These are phyloP conservation scores for Mortierella polycephala DNA, from an alignment of 371 early-diverging fungal species.

Conservation along the genomic window DNA sequence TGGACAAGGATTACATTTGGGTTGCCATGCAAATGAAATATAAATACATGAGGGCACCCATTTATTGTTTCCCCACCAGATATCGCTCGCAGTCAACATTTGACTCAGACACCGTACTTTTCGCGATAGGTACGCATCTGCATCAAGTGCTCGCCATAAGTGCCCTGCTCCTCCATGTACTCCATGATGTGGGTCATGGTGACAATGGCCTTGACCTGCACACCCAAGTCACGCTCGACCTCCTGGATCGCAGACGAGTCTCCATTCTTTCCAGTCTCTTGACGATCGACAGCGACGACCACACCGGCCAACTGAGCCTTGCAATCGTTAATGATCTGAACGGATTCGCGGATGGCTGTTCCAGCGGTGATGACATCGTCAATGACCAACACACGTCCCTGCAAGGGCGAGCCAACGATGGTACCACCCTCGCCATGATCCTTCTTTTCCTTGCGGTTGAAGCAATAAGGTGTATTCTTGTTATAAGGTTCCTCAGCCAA, in stretches of 20 bases:
- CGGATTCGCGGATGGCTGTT: slow-evolving; percentile 94
- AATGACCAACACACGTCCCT: slow-evolving; percentile 84
- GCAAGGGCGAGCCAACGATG: slow-evolving; percentile 89
- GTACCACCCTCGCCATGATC: slow-evolving; percentile 98
- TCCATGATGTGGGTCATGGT: slow-evolving; percentile 88
- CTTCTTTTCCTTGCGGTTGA: slow-evolving; percentile 98
- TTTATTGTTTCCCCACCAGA: not conserved
- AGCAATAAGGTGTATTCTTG: slow-evolving; percentile 84
- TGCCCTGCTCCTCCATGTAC: slow-evolving; percentile 86
- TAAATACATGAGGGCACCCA: not conserved
- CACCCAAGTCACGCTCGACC: slow-evolving; percentile 81
- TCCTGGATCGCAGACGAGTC: slow-evolving; percentile 91
- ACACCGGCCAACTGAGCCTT: slow-evolving; percentile 78
- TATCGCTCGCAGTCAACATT: not conserved
- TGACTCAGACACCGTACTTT: slow-evolving; percentile 69
- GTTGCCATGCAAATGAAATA: too few species aligned
- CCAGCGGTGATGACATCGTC: slow-evolving; percentile 99
- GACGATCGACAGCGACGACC: slow-evolving; percentile 93
- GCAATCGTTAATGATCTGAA: slow-evolving; percentile 76
- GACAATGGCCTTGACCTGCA: slow-evolving; percentile 89
- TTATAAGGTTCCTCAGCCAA: slow-evolving; percentile 65
- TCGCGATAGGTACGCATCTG: slow-evolving; percentile 80
- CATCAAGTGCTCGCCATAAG: slow-evolving; percentile 62
- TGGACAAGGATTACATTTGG: too few species aligned
- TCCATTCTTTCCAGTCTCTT: slow-evolving; percentile 79